A percentile compares a stretch with the other conserved stretches of the same genome.
phyloP scores from a whole-genome alignment of 164 flowering plant species.

The Aristolochia fimbriata region DNA sequence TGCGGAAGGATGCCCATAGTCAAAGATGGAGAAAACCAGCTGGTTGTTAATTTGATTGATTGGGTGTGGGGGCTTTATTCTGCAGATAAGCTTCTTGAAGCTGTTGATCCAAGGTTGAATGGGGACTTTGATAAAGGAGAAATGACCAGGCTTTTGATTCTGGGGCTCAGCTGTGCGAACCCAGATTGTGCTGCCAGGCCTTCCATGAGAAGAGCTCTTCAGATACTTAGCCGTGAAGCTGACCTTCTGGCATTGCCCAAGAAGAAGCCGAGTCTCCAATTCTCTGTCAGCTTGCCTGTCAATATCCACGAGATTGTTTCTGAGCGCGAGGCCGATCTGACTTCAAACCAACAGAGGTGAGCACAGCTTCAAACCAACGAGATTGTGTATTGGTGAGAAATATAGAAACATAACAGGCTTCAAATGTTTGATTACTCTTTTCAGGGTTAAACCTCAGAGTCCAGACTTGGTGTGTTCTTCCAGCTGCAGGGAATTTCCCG shows the following conservation, averaged over 20 bases:
- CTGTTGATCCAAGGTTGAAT: constrained; percentile 57
- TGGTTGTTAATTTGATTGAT: constrained; percentile 71
- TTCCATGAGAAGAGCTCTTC: constrained; percentile 71
- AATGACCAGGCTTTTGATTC: constrained; percentile 63
- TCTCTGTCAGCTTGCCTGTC: constrained; percentile 45
- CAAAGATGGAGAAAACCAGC: constrained; percentile 30
- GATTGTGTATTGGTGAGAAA: too few species aligned
- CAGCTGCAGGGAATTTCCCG: too few species aligned
- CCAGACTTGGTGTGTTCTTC: too few species aligned
- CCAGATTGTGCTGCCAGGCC: constrained; percentile 71
- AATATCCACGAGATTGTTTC: constrained; percentile 61
- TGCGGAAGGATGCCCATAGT: constrained; percentile 90
- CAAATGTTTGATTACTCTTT: too few species aligned
- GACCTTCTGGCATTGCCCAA: constrained; percentile 39
- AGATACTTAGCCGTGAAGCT: constrained; percentile 66
- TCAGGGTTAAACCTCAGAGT: too few species aligned
- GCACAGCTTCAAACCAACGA: too few species aligned
- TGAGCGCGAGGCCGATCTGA: constrained; percentile 30
- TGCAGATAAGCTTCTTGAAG: constrained; percentile 54
- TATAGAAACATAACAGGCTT: too few species aligned
- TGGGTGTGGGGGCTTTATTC: constrained; percentile 77
- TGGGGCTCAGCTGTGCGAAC: constrained; percentile 80
- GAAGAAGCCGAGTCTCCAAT: constrained; percentile 58
- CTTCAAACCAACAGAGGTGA: constrained; percentile 11
- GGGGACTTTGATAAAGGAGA: constrained; percentile 53